Evolutionary conservation across 148 eudicot genomes (phyloP).

Genomic region (Cornus suecica): DNA sequence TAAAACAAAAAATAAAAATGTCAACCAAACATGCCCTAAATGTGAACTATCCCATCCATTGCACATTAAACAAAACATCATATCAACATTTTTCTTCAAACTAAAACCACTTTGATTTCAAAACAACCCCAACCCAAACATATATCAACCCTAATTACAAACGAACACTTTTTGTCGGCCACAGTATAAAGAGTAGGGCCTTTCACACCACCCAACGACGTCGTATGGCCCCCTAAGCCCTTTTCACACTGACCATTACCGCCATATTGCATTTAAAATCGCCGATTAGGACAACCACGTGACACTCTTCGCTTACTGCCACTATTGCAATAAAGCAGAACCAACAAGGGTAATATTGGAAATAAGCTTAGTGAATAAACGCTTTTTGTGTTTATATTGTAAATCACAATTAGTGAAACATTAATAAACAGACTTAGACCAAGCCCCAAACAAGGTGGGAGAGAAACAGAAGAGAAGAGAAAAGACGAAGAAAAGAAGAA

Average conservation of each 20-base stretch:
- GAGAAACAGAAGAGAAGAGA: neutral
- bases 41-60: too few species aligned
- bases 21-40: too few species aligned
- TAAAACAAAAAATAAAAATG: too few species aligned
- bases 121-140: too few species aligned
- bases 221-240: neutral
- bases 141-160: neutral
- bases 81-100: too few species aligned
- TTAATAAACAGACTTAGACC: constrained; percentile 9
- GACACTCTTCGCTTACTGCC: neutral
- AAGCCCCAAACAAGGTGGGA: constrained; percentile 18
- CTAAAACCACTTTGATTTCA: too few species aligned
- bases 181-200: neutral
- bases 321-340: neutral
- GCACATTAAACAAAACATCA: too few species aligned
- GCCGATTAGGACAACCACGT: neutral
- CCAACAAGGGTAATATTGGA: constrained; percentile 9
- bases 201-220: neutral
- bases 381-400: neutral
- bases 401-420: neutral
- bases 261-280: neutral
- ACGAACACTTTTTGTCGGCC: neutral
- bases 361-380: constrained; percentile 2
- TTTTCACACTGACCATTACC: neutral
- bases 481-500: neutral